These are phyloP conservation scores for Sonneratia alba DNA, from an alignment of 345 rosid genomes.

Conservation along the genomic window DNA sequence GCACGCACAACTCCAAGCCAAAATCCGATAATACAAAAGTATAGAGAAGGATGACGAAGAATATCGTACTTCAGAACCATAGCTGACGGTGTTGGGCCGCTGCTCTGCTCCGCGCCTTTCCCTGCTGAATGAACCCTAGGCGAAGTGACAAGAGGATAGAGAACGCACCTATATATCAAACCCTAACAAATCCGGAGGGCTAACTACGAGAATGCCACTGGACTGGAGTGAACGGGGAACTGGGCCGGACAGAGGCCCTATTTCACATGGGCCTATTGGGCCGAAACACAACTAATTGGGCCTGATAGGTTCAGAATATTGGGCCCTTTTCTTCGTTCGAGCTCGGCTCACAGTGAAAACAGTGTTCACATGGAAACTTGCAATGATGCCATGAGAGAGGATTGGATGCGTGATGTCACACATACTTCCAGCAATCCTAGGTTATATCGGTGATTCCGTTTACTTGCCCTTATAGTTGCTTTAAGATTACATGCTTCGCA, in stretches of 20 bases:
- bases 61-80: conserved; percentile 42
- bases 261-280: neutral
- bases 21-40: too few relatives aligned
- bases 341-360: too few relatives aligned
- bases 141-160: neutral
- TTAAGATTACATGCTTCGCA: too few relatives aligned
- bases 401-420: too few relatives aligned
- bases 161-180: neutral
- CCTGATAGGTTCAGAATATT: too few relatives aligned
- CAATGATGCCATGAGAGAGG: too few relatives aligned
- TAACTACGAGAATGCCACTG: neutral
- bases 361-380: too few relatives aligned
- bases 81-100: conserved; percentile 10
- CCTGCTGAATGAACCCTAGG: neutral
- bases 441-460: too few relatives aligned
- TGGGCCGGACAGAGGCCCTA: neutral
- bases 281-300: neutral
- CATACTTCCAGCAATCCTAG: too few relatives aligned
- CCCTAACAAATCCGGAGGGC: neutral
- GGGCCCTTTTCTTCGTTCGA: too few relatives aligned
- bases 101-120: neutral
- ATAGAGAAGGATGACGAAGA: neutral
- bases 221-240: neutral
- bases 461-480: too few relatives aligned
- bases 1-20: neutral